A percentile compares a stretch with the other conserved stretches of the same genome.
Conservation (phyloP, 108 stramenopile genomes). For the Tribonema minus region DNA sequence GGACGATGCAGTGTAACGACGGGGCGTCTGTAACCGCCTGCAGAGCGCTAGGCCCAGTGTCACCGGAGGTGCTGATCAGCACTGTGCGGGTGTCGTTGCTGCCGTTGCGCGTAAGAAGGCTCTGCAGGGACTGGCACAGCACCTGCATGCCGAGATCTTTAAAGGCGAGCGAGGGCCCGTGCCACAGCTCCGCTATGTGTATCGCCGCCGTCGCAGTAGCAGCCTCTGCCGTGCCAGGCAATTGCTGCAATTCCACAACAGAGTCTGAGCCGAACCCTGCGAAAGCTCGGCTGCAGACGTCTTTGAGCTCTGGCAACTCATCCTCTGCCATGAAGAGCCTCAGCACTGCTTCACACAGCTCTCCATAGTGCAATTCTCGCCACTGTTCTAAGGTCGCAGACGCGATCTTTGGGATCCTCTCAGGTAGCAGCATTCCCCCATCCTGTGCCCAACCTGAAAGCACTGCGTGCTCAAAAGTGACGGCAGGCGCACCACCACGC, state of each 20-base stretch:
- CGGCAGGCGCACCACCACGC: not conserved
- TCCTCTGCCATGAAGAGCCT: not conserved
- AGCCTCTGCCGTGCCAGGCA: not conserved
- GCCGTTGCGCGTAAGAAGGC: not conserved
- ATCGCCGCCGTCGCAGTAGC: not conserved
- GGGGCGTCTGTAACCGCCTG: conserved; percentile 69
- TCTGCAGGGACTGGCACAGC: conserved; percentile 36
- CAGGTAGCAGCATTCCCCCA: conserved; percentile 1
- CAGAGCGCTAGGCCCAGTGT: conserved; percentile 72
- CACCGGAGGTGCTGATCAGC: conserved; percentile 68
- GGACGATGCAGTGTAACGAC: conserved; percentile 65
- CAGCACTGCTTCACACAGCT: not conserved
- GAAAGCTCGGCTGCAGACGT: not conserved
- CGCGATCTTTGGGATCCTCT: not conserved
- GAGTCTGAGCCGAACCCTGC: not conserved
- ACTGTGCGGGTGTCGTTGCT: conserved; percentile 43
- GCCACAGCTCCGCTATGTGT: conserved; percentile 73
- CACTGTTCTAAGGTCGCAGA: not conserved
- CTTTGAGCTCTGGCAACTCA: not conserved
- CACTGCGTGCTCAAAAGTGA: not conserved
- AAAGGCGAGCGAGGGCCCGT: conserved; percentile 85
- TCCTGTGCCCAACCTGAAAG: conserved; percentile 2
- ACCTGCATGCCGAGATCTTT: conserved; percentile 73
- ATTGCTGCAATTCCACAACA: not conserved
- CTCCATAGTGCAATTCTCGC: not conserved